A percentile compares a stretch with the other conserved stretches of the same genome.
phyloP scores from a whole-genome alignment of 1,284 basidiomycete genomes.

The Hemileia vastatrix region DNA sequence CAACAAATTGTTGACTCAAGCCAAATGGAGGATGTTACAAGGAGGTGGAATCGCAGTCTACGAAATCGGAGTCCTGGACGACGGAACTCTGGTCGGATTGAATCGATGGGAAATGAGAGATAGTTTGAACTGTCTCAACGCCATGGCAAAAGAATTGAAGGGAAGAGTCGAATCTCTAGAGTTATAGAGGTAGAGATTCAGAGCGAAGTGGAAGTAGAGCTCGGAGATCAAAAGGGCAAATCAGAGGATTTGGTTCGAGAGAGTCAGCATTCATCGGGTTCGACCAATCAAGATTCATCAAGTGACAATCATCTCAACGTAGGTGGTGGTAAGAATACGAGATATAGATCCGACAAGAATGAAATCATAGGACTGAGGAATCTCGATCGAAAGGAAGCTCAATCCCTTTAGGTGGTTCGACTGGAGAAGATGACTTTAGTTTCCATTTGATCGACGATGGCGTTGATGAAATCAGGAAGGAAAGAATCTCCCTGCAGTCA shows the following conservation, averaged over 20 bases:
- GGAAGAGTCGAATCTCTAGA: constrained; percentile 19
- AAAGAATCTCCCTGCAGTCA: neutral
- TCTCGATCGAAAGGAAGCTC: neutral
- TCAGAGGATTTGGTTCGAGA: too few species aligned
- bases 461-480: too few species aligned
- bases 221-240: too few species aligned
- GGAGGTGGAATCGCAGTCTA: constrained; percentile 40
- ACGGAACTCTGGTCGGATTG: constrained; percentile 38
- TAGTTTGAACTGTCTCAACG: constrained; percentile 32
- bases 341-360: neutral
- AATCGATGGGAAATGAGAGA: constrained; percentile 34
- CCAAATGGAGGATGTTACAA: constrained; percentile 42
- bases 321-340: too few species aligned
- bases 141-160: constrained; percentile 35
- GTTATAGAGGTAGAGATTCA: neutral
- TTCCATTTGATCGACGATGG: neutral
- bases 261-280: too few species aligned
- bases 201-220: neutral
- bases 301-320: too few species aligned
- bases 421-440: neutral
- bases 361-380: neutral
- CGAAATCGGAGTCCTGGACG: constrained; percentile 42
- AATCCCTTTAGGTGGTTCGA: neutral
- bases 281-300: too few species aligned
- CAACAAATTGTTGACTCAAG: constrained; percentile 40